Conservation (phyloP, 352 stramenopile species). For the Peronospora tabacina region DNA sequence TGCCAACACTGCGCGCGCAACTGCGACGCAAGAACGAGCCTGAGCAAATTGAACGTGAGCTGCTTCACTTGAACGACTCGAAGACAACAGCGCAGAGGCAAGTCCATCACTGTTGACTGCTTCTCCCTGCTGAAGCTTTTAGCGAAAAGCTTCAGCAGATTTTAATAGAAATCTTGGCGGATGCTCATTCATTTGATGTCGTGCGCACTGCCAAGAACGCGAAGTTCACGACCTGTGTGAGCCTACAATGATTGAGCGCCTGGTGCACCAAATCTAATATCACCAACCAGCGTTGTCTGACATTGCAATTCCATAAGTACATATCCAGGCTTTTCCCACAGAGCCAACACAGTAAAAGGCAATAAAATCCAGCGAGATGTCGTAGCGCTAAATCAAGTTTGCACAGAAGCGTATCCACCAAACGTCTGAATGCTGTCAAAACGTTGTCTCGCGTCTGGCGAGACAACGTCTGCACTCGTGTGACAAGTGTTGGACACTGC, state of each 20-base stretch:
- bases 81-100: background rate
- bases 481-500: conserved; percentile 49
- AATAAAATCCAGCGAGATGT: conserved; percentile 45
- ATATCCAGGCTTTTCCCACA: conserved; percentile 61
- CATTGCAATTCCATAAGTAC: conserved; percentile 75
- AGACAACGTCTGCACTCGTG: conserved; percentile 47
- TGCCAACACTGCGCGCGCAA: conserved; percentile 34
- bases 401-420: conserved; percentile 62
- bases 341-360: conserved; percentile 62
- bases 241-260: conserved; percentile 59
- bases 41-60: conserved; percentile 36
- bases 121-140: conserved; percentile 46
- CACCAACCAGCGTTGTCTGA: conserved; percentile 63
- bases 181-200: conserved; percentile 32
- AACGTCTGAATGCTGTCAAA: conserved; percentile 46
- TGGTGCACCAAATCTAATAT: conserved; percentile 76
- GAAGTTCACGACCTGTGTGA: conserved; percentile 56
- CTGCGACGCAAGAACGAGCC: conserved; percentile 60
- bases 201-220: conserved; percentile 13
- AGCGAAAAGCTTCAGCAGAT: too few relatives aligned
- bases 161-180: conserved; percentile 22
- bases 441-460: conserved; percentile 80
- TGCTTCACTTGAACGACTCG: background rate
- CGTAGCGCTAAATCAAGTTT: conserved; percentile 52
- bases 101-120: background rate